A percentile compares a stretch with the other conserved stretches of the same genome.
phyloP scores from a whole-genome alignment of 176 grass and related monocot species.

The Oryza meyeriana region DNA sequence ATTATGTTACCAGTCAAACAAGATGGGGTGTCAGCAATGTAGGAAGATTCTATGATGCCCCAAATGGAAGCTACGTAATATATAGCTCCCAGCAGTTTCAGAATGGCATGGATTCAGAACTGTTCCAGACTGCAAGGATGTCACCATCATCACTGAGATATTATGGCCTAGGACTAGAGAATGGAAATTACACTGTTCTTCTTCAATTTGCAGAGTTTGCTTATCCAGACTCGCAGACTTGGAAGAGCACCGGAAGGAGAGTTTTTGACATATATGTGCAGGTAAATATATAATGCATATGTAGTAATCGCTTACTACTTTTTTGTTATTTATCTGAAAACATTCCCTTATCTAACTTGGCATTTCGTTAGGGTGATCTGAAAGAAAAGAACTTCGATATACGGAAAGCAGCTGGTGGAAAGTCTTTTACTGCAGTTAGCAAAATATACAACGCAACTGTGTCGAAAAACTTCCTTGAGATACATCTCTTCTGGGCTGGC shows the following conservation, averaged over 20 bases:
- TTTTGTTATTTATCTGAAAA: not conserved
- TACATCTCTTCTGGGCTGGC: conserved; percentile 95
- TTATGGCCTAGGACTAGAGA: conserved; percentile 87
- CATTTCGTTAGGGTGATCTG: conserved; percentile 41
- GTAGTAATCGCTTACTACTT: not conserved
- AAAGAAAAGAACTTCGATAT: conserved; percentile 77
- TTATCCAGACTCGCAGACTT: conserved; percentile 37
- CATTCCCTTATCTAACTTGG: not conserved
- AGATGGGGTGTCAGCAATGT: conserved; percentile 77
- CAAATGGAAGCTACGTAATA: conserved; percentile 39
- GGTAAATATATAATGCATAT: conserved; percentile 4
- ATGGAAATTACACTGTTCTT: conserved; percentile 81
- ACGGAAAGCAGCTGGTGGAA: conserved; percentile 65
- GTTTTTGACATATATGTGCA: conserved; percentile 91
- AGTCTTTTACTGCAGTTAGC: conserved; percentile 51
- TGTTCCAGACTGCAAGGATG: conserved; percentile 70
- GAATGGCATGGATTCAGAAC: conserved; percentile 46
- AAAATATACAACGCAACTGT: conserved; percentile 48
- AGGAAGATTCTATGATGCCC: conserved; percentile 54
- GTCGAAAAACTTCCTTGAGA: conserved; percentile 79
- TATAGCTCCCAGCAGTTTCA: conserved; percentile 43
- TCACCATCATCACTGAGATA: conserved; percentile 86
- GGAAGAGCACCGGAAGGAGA: conserved; percentile 67
- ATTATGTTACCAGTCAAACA: conserved; percentile 49
- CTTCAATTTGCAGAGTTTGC: conserved; percentile 68